These are phyloP conservation scores for Cryptosporidium meleagridis DNA, from an alignment of 169 alveolate genomes.

Conservation along the genomic window DNA sequence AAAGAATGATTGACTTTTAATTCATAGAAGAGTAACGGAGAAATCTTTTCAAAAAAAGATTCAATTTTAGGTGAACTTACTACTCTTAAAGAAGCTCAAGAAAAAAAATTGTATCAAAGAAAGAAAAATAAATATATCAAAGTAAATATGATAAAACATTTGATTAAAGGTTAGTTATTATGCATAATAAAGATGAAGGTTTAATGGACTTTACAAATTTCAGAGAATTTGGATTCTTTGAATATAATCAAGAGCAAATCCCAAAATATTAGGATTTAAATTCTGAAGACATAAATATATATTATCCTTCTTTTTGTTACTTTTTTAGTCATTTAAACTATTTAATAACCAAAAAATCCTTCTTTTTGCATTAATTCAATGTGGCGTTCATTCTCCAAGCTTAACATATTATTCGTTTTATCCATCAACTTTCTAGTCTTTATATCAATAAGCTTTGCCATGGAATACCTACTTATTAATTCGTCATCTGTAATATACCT, in stretches of 20 bases:
- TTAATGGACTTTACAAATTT: not conserved
- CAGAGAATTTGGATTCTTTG: constrained; percentile 53
- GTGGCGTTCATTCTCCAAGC: not conserved
- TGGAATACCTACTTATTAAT: constrained; percentile 31
- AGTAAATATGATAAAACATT: constrained; percentile 32
- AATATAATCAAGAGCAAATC: constrained; percentile 22
- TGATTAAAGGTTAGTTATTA: constrained; percentile 40
- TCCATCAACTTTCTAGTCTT: constrained; percentile 33
- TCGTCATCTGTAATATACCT: constrained; percentile 54
- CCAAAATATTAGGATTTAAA: constrained; percentile 20
- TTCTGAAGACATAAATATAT: not conserved
- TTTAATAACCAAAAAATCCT: not conserved
- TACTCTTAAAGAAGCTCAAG: constrained; percentile 16
- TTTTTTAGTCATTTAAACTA: not conserved
- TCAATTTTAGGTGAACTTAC: constrained; percentile 15
- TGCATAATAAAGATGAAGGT: not conserved
- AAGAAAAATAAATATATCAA: constrained; percentile 36
- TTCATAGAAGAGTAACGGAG: not conserved
- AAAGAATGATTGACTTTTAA: not conserved
- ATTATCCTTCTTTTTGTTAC: not conserved
- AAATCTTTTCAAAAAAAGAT: constrained; percentile 14
- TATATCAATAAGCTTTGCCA: constrained; percentile 48
- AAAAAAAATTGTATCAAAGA: constrained; percentile 25
- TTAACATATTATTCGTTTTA: constrained; percentile 18
- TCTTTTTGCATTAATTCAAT: not conserved